Base-by-base conservation (phyloP, 768 basidiomycete genomes). In the Gloeophyllum trabeum region DNA sequence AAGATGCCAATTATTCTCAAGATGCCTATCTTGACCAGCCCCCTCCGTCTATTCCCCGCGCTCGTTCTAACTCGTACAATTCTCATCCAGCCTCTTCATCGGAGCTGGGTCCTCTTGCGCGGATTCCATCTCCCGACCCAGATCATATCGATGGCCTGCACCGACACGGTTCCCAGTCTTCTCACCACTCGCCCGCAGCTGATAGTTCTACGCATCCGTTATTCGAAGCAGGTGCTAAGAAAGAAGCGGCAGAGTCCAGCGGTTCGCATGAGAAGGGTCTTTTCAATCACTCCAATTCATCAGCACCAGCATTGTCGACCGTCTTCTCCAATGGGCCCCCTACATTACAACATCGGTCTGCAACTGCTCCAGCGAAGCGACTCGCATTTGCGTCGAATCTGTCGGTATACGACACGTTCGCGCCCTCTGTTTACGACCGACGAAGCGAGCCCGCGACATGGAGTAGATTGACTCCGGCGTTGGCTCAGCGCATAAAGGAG, bases 401-500 rank as follows among this genome's bases (percentile, higher is more conserved):
- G 56, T 88, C 87, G 22, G 88, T 99, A 34, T 98, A 98, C 55
- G 88, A 92, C 60, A 99, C 94, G n/a, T 98, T 96, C 69, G 79
- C 89, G 35, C 62, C 88, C 18, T 69, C 75, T 24, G 83, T 90
- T 46, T 99, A 99, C 63, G 94, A 99, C 63, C 72, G 96, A 41
- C 71, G 92, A 53, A 91, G 89, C 51, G 94, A 97, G 61, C 91
- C 90, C 18, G 93, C 92, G 37, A 98, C 94, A 21, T 97, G 92
- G 81, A 97, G 93, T 63, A 75, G 88, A 30, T 64, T 99, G 54
- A 99, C 96, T 41, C 96, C 94, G 35, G 80, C 84, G 44, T 67
- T 98, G 54, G 94, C 94, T 30, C 90, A 97, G 69, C 74, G 83
- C 53, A 98, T 99, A 61, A 99, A 99, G 72, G 91, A 94, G 65